Evolutionary conservation across 116 monocot genomes (phyloP).

Genomic region (Posidonia oceanica): DNA sequence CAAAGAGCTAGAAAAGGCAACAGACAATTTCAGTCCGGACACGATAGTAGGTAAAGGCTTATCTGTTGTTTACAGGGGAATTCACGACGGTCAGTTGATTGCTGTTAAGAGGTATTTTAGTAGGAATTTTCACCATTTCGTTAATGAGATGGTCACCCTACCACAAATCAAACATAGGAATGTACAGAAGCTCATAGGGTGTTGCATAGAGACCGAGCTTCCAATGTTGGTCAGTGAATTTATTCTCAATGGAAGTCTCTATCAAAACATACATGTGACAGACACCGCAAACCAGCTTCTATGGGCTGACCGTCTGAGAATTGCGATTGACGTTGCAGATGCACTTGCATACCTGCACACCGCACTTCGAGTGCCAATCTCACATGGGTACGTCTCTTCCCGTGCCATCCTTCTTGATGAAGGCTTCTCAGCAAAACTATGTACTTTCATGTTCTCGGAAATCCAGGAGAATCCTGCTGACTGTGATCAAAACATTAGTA

Average conservation of each 20-base stretch:
- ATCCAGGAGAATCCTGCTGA: background rate
- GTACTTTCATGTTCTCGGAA: background rate
- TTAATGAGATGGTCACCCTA: background rate
- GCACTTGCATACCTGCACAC: background rate
- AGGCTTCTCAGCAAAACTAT: background rate
- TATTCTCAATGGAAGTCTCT: background rate
- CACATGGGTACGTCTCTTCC: background rate
- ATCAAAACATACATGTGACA: background rate
- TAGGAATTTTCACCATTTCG: background rate
- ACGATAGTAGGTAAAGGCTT: background rate
- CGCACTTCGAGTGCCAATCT: background rate
- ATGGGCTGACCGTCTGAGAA: background rate
- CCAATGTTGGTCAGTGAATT: background rate
- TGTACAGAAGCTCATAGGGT: slow-evolving; percentile 3
- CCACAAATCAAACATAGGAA: slow-evolving; percentile 5
- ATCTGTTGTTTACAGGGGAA: background rate
- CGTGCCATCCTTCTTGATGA: background rate
- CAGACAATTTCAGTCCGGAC: background rate
- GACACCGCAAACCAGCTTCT: background rate
- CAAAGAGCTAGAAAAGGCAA: background rate
- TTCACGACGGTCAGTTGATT: background rate
- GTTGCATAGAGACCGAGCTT: background rate
- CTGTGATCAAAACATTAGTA: background rate
- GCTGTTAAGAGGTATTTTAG: background rate
- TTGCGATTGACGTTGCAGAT: background rate